Conservation (phyloP, 2,329 filamentous ascomycete species). For the Penicillium corylophilum region DNA sequence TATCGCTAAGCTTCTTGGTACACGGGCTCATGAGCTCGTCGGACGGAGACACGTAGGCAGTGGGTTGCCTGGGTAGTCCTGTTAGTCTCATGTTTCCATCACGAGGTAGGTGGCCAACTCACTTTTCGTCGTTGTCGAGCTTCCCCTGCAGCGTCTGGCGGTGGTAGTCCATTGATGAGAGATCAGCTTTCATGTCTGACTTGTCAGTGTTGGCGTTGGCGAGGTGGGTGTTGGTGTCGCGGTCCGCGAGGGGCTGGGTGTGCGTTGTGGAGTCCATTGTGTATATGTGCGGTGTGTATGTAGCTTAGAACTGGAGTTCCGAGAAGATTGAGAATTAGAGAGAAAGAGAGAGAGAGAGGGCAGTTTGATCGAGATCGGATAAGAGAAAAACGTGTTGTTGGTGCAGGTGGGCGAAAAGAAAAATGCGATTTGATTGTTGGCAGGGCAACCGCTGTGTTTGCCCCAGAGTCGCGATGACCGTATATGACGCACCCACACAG, state of each 20-base stretch:
- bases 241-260: constrained; percentile 39
- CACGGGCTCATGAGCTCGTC: constrained; percentile 52
- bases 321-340: background rate
- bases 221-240: constrained; percentile 44
- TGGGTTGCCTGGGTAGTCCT: constrained; percentile 21
- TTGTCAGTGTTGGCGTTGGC: constrained; percentile 23
- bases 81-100: constrained; percentile 20
- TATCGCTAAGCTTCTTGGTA: constrained; percentile 50
- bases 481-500: constrained; percentile 2
- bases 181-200: constrained; percentile 34
- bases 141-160: constrained; percentile 44
- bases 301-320: background rate
- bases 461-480: background rate
- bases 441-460: constrained; percentile 31
- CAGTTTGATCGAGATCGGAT: constrained; percentile 16
- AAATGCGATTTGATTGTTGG: constrained; percentile 39
- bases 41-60: constrained; percentile 49
- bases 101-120: constrained; percentile 14
- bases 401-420: constrained; percentile 20
- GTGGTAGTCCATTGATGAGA: constrained; percentile 45
- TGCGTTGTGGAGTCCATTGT: constrained; percentile 36
- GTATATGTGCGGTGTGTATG: background rate
- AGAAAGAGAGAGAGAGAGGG: constrained; percentile 2
- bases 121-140: constrained; percentile 41
- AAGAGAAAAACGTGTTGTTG: constrained; percentile 29